A percentile compares a stretch with the other conserved stretches of the same genome.
Conservation (phyloP, 2,329 filamentous ascomycete genomes). For the Ophiobolus disseminans region DNA sequence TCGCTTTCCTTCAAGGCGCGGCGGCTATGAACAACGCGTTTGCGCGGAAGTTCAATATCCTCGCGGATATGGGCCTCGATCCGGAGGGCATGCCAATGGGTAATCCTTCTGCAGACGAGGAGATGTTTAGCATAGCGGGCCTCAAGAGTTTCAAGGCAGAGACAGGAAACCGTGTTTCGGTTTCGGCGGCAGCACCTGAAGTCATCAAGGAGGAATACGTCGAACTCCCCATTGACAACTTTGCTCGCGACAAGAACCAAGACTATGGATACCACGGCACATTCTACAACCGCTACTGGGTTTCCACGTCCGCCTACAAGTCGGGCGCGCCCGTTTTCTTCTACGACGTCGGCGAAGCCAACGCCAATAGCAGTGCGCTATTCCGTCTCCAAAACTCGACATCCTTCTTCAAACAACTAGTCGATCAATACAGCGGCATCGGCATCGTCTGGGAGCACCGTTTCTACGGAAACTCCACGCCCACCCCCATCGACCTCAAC, state of each 20-base stretch:
- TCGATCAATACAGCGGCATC: slow-evolving; percentile 46
- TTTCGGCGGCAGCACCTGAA: slow-evolving; percentile 10
- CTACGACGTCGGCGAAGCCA: slow-evolving; percentile 47
- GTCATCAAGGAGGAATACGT: slow-evolving; percentile 42
- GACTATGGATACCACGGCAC: slow-evolving; percentile 27
- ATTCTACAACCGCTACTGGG: slow-evolving; percentile 50
- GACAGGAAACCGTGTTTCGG: slow-evolving; percentile 4
- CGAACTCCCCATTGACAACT: slow-evolving; percentile 47
- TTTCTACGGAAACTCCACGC: slow-evolving; percentile 52
- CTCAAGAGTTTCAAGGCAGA: slow-evolving; percentile 12
- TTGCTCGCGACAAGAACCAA: slow-evolving; percentile 34
- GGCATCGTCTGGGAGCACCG: slow-evolving; percentile 52
- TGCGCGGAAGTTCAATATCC: slow-evolving; percentile 27
- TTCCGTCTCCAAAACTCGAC: slow-evolving; percentile 37
- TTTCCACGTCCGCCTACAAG: slow-evolving; percentile 41
- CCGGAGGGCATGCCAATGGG: slow-evolving; percentile 40
- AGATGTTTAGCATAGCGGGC: neutral
- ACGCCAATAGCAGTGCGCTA: slow-evolving; percentile 37
- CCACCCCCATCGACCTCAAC: slow-evolving; percentile 39
- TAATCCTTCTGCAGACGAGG: neutral
- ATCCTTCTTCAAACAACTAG: slow-evolving; percentile 46
- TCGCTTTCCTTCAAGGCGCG: slow-evolving; percentile 31
- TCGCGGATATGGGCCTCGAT: slow-evolving; percentile 44
- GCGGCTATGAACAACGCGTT: slow-evolving; percentile 30
- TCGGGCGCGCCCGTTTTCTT: slow-evolving; percentile 48